Evolutionary conservation across 2,329 filamentous ascomycete genomes (phyloP).

Genomic region (Sporothrix inflata): DNA sequence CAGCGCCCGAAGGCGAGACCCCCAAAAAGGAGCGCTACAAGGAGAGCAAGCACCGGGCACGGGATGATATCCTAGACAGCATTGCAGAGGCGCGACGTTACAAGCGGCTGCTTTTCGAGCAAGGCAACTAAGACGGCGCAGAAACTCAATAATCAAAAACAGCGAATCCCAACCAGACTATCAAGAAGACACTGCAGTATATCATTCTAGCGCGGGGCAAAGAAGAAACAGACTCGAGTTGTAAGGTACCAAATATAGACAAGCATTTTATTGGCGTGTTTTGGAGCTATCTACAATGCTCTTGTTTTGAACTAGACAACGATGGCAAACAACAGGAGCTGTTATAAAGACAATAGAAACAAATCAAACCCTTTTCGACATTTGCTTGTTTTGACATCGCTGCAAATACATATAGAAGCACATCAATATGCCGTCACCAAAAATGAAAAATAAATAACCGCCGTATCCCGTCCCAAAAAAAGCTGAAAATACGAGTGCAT

Average conservation of each 20-base stretch:
- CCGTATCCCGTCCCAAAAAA: not conserved
- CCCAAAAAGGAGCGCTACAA: slow-evolving; percentile 51
- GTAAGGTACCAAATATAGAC: no score
- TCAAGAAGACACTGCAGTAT: no score
- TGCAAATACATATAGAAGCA: not conserved
- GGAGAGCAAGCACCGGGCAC: slow-evolving; percentile 77
- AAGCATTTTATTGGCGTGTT: no score
- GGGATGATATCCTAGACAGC: slow-evolving; percentile 90
- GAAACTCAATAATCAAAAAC: not conserved
- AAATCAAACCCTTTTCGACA: not conserved
- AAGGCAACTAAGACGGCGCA: not conserved
- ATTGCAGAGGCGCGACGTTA: slow-evolving; percentile 91
- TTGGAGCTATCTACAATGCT: no score
- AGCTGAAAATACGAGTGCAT: not conserved
- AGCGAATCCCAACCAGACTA: no score
- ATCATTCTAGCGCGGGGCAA: not conserved
- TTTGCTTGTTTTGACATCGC: not conserved
- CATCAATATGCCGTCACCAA: not conserved
- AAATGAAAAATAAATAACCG: no score
- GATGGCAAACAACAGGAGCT: not conserved
- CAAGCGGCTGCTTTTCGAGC: slow-evolving; percentile 50
- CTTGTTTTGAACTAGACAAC: not conserved
- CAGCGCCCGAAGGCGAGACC: slow-evolving; percentile 41
- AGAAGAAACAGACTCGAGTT: not conserved
- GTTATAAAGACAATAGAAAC: not conserved